phyloP scores from a whole-genome alignment of 140 eudicot genomes.

The Senecio squalidus region DNA sequence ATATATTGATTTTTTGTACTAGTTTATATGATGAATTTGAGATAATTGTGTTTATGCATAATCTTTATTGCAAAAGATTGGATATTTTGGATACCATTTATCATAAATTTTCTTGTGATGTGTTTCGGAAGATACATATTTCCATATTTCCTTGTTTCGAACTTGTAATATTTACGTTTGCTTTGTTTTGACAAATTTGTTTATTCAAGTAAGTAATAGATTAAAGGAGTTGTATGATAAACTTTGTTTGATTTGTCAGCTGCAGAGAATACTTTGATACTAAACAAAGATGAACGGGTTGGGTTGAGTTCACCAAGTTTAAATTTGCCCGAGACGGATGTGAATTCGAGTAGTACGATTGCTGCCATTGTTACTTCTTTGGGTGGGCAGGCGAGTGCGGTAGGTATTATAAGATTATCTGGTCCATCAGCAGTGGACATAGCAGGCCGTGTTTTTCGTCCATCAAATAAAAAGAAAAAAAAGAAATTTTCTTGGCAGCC shows the following conservation, averaged over 20 bases:
- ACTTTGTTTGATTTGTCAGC: neutral
- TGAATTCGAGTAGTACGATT: conserved; percentile 61
- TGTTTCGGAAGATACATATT: too few species aligned
- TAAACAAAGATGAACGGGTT: conserved; percentile 59
- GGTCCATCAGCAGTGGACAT: conserved; percentile 75
- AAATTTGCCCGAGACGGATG: conserved; percentile 29
- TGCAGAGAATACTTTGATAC: conserved; percentile 44
- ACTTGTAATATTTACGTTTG: too few species aligned
- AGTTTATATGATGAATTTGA: too few species aligned
- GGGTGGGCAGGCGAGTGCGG: conserved; percentile 95
- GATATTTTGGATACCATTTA: too few species aligned
- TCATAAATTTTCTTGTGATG: too few species aligned
- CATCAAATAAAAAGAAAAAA: conserved; percentile 40
- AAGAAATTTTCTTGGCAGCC: conserved; percentile 56
- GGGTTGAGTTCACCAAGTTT: conserved; percentile 12
- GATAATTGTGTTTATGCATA: too few species aligned
- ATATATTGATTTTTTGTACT: too few species aligned
- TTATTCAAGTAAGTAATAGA: too few species aligned
- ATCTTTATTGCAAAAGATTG: too few species aligned
- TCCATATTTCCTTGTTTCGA: too few species aligned
- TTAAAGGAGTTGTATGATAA: too few species aligned
- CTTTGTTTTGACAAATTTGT: too few species aligned
- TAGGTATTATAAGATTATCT: conserved; percentile 86
- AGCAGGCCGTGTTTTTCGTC: conserved; percentile 58
- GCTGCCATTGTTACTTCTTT: conserved; percentile 97